These are phyloP conservation scores for Acer negundo DNA, from an alignment of 345 rosid genomes.

Conservation along the genomic window DNA sequence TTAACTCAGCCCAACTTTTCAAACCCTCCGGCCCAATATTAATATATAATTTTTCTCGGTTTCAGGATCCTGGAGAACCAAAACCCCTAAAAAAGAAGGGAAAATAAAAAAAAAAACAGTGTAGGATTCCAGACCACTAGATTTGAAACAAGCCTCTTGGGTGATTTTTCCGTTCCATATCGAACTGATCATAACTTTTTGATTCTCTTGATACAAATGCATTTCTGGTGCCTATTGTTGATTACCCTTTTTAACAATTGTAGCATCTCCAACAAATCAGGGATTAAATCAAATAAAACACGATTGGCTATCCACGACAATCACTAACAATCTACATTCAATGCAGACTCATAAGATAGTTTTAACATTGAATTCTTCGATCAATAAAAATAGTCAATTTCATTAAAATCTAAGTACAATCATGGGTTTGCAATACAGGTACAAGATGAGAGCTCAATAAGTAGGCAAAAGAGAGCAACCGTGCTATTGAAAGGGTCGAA, in stretches of 20 bases:
- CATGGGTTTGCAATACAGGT: constrained; percentile 27
- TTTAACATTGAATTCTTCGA: not conserved
- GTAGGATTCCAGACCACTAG: too few relatives aligned
- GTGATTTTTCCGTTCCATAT: too few relatives aligned
- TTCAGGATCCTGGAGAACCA: not conserved
- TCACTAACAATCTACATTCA: not conserved
- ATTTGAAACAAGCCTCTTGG: not conserved
- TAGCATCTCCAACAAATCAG: too few relatives aligned
- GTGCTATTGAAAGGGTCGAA: constrained; percentile 45
- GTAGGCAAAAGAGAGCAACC: constrained; percentile 48
- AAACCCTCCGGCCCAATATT: not conserved
- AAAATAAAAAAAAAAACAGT: too few relatives aligned
- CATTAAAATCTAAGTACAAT: constrained; percentile 12
- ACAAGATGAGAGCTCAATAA: constrained; percentile 50
- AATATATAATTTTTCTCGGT: not conserved
- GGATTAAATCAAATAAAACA: too few relatives aligned
- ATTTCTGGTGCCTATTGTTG: too few relatives aligned
- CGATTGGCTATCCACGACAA: not conserved
- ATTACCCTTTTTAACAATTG: too few relatives aligned
- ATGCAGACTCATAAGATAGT: constrained; percentile 3
- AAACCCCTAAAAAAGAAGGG: too few relatives aligned
- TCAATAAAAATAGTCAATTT: not conserved
- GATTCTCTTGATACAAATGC: too few relatives aligned
- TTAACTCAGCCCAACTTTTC: not conserved
- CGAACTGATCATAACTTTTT: too few relatives aligned